phyloP scores from a whole-genome alignment of 805 yeast genomes.

The Candida manassasensis region DNA sequence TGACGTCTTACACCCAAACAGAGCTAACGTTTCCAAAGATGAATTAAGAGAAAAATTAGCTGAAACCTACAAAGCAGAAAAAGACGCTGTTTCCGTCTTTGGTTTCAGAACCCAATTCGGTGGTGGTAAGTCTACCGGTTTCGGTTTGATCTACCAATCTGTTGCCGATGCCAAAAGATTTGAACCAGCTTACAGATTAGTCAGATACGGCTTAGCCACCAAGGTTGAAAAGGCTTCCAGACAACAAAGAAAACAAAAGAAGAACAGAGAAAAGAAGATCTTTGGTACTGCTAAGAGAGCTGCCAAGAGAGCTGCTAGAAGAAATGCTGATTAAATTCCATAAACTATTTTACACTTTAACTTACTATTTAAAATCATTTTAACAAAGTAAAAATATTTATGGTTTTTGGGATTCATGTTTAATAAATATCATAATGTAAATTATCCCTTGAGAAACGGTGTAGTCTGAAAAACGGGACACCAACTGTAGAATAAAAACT shows the following conservation, averaged over 20 bases:
- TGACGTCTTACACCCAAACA: constrained; percentile 99
- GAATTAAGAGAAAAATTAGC: constrained; percentile 95
- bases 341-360: constrained; percentile 7
- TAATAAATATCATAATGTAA: constrained; percentile 1
- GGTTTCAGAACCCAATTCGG: constrained; percentile 99
- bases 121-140: constrained; percentile 99
- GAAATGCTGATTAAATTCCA: constrained; percentile 70
- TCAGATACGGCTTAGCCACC: constrained; percentile 95
- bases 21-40: constrained; percentile 98
- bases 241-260: constrained; percentile 99
- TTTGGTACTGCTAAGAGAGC: constrained; percentile 96
- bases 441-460: constrained; percentile 1
- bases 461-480: too few species aligned
- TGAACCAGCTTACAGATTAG: constrained; percentile 99
- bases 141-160: constrained; percentile 98
- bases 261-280: constrained; percentile 99
- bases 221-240: constrained; percentile 97
- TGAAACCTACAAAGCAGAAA: constrained; percentile 83
- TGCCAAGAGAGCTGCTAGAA: constrained; percentile 88
- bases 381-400: neutral
- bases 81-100: constrained; percentile 93
- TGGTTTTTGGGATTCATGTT: constrained; percentile 2
- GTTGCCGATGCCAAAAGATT: constrained; percentile 96
- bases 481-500: too few species aligned
- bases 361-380: constrained; percentile 1